Base-by-base conservation (phyloP, 371 early-diverging fungal species). In the Parasitella parasitica region DNA sequence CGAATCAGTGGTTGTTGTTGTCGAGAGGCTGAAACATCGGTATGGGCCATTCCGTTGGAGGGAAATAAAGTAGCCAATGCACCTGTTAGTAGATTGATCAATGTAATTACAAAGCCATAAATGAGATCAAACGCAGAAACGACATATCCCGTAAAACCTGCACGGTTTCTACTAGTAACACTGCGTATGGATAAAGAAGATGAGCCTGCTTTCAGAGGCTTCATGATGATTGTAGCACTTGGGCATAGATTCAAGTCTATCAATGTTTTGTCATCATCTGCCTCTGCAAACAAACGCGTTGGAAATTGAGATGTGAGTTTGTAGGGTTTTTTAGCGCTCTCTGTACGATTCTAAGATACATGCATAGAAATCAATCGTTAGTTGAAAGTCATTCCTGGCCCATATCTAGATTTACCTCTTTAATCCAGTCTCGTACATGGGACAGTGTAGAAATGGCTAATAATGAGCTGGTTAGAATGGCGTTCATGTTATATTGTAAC, bases 201-300 rank as follows among this genome's bases (percentile, higher is more conserved):
- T 4, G 41, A 34, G 11, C 20, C 18, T 3, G 52, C 26, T 30
- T 71, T 68, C 13, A 65, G 55, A 4, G 70, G 69, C 62, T 83
- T 86, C 75, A 86, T 75, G 3, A 86, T 82, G 12, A 86, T 65
- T 1, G 86, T 84, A 12, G 80, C 82, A 41, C 86, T 86, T 4
- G 86, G 86, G 22, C 79, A 80, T 2, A 86, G 69, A 6, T 78
- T 72, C 11, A 86, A 57, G 20, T 80, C 75, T 1, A 69, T 63
- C 12, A 86, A 63, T 34, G 74, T 64, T 27, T 54, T 66, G 13
- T 69, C 43, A 32, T 84, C 78, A 22, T 86, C 86, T 13, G 58
- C 63, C 18, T 74, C 68, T 38, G 71, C 72, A 28, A 80, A 80
- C 34, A 73, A 61, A 4, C 81, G 72, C 3, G 74, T 76, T 6